A percentile compares a stretch with the other conserved stretches of the same genome.
These are phyloP conservation scores for Diospyros kaki DNA, from an alignment of 148 eudicot species.

Conservation along the genomic window DNA sequence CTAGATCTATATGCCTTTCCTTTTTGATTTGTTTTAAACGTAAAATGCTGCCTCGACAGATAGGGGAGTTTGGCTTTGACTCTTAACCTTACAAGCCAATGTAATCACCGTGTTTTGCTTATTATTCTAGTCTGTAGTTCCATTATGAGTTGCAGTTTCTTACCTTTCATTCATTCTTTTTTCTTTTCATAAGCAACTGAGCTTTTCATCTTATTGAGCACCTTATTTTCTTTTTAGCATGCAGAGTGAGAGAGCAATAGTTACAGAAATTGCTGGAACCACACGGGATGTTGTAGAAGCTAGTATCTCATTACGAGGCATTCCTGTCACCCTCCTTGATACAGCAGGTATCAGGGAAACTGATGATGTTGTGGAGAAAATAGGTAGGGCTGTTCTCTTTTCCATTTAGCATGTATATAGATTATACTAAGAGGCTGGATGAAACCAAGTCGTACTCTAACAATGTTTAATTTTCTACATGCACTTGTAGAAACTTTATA, in stretches of 20 bases:
- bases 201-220: constrained; percentile 25
- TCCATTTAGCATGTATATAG: not conserved
- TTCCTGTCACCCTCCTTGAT: constrained; percentile 90
- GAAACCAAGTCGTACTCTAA: not conserved
- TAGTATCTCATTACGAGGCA: constrained; percentile 67
- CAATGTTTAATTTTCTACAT: not conserved
- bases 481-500: not conserved
- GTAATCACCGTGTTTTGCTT: not conserved
- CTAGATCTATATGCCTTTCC: not conserved
- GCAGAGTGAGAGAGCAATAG: constrained; percentile 99
- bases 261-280: constrained; percentile 96
- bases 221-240: constrained; percentile 57
- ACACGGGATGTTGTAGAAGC: constrained; percentile 95
- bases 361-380: constrained; percentile 80
- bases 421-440: not conserved
- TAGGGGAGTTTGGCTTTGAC: constrained; percentile 1
- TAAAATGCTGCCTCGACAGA: not conserved
- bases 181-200: constrained; percentile 6
- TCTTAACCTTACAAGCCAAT: not conserved
- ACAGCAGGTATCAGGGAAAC: constrained; percentile 99
- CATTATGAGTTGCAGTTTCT: not conserved
- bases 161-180: not conserved
- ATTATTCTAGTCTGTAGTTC: not conserved
- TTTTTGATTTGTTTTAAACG: not conserved
- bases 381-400: constrained; percentile 48